phyloP scores from a whole-genome alignment of 1,284 basidiomycete genomes.

The Afroboletus lepidellus region DNA sequence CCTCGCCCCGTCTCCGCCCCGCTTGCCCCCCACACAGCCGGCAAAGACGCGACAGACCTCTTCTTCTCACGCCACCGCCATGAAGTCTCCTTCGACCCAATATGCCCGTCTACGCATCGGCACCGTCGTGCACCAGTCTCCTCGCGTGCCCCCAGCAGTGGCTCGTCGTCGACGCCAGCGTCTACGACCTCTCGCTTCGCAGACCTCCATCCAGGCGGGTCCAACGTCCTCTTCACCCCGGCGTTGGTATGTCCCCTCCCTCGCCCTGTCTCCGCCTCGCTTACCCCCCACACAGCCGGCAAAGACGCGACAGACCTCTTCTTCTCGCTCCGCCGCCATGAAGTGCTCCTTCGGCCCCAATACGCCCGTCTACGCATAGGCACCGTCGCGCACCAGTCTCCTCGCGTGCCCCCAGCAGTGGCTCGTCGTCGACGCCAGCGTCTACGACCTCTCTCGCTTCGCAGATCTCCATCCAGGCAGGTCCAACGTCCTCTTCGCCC shows the following conservation, averaged over 20 bases:
- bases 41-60: constrained; percentile 82
- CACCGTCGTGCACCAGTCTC: constrained; percentile 52
- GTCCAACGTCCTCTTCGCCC: constrained; percentile 48
- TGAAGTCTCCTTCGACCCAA: constrained; percentile 86
- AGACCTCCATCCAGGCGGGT: constrained; percentile 66
- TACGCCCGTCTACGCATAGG: constrained; percentile 87
- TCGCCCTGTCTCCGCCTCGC: too few species aligned
- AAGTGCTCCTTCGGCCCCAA: constrained; percentile 83
- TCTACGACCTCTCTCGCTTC: constrained; percentile 66
- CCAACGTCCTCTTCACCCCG: constrained; percentile 49
- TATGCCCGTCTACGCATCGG: constrained; percentile 87
- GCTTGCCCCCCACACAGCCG: constrained; percentile 45
- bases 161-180: constrained; percentile 65
- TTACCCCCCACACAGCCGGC: constrained; percentile 47
- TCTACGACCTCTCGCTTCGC: constrained; percentile 68
- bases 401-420: constrained; percentile 40
- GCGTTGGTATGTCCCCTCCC: constrained; percentile 36
- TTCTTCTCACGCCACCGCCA: constrained; percentile 93
- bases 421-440: constrained; percentile 65
- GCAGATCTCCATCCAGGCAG: constrained; percentile 69
- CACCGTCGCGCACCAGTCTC: constrained; percentile 52
- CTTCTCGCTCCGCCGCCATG: constrained; percentile 88
- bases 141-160: constrained; percentile 40
- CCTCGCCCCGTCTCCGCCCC: too few species aligned
- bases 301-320: constrained; percentile 88